These are phyloP conservation scores for Lichenothelia convexa DNA, from an alignment of 495 filamentous ascomycete species.

Conservation along the genomic window DNA sequence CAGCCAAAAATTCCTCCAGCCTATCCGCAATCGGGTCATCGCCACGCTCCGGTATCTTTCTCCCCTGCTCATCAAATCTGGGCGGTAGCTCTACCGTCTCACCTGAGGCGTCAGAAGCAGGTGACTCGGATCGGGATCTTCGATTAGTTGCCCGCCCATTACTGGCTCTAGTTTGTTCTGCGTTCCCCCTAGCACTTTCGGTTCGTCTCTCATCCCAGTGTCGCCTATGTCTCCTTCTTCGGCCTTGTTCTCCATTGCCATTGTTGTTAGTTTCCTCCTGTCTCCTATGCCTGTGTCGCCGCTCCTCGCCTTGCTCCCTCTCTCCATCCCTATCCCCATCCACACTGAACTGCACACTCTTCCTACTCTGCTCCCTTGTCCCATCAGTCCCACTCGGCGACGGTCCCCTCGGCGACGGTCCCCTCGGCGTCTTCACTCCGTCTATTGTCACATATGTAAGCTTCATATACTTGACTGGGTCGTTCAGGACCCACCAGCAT, in stretches of 20 bases:
- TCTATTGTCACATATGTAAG: too few species aligned
- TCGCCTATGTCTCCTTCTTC: neutral
- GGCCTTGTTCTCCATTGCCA: neutral
- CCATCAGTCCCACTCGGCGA: too few species aligned
- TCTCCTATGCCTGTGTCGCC: too few species aligned
- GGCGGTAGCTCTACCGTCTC: constrained; percentile 4
- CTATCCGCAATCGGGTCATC: neutral
- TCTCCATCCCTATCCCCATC: too few species aligned
- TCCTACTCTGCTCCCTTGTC: too few species aligned
- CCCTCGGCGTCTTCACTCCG: too few species aligned
- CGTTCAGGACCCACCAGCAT: too few species aligned
- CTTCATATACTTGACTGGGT: too few species aligned
- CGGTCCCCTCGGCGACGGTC: too few species aligned
- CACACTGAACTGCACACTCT: neutral
- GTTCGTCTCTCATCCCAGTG: neutral
- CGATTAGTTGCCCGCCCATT: too few species aligned
- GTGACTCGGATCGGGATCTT: neutral
- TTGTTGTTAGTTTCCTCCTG: neutral
- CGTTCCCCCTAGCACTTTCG: neutral
- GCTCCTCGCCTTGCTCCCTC: too few species aligned
- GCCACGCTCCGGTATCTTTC: neutral
- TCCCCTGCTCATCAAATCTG: constrained; percentile 2
- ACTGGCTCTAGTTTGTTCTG: neutral
- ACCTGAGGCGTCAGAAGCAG: neutral
- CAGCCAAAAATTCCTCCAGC: neutral